Conservation (phyloP, 805 yeast genomes). For the Monosporozyma servazzii region DNA sequence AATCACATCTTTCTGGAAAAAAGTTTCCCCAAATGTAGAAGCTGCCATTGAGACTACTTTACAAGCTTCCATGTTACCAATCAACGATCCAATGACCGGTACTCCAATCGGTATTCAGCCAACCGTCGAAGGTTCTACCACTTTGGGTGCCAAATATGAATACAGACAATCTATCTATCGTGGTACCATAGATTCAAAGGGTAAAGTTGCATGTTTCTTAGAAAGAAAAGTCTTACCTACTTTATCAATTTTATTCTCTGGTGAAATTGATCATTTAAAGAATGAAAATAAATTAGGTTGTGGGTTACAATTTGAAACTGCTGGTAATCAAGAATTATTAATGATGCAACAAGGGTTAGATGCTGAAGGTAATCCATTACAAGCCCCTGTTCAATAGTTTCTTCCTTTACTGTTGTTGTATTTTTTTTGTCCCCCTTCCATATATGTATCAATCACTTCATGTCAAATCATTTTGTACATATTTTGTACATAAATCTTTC, state of each 20-base stretch:
- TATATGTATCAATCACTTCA: not conserved
- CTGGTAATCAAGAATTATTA: constrained; percentile 87
- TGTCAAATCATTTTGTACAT: not conserved
- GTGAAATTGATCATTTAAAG: constrained; percentile 85
- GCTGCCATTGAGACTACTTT: constrained; percentile 86
- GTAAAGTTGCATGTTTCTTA: constrained; percentile 82
- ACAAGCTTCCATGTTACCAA: constrained; percentile 66
- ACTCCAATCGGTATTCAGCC: constrained; percentile 77
- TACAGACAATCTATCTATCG: constrained; percentile 93
- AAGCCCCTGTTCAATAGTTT: constrained; percentile 40
- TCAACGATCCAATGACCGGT: constrained; percentile 66
- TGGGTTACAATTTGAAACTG: constrained; percentile 92
- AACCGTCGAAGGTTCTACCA: constrained; percentile 81
- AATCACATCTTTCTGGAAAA: constrained; percentile 87
- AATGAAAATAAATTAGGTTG: constrained; percentile 76
- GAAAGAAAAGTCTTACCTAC: constrained; percentile 93
- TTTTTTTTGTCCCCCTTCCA: not conserved
- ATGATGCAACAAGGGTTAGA: constrained; percentile 87
- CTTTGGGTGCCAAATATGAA: constrained; percentile 95
- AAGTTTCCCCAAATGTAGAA: constrained; percentile 84
- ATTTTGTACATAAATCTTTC: not conserved
- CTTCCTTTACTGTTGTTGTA: not conserved
- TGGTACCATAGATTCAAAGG: constrained; percentile 85
- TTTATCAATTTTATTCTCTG: constrained; percentile 76
- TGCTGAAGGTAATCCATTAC: constrained; percentile 78